phyloP scores from a whole-genome alignment of 2,329 filamentous ascomycete genomes.

The Pseudogymnoascus sp. region DNA sequence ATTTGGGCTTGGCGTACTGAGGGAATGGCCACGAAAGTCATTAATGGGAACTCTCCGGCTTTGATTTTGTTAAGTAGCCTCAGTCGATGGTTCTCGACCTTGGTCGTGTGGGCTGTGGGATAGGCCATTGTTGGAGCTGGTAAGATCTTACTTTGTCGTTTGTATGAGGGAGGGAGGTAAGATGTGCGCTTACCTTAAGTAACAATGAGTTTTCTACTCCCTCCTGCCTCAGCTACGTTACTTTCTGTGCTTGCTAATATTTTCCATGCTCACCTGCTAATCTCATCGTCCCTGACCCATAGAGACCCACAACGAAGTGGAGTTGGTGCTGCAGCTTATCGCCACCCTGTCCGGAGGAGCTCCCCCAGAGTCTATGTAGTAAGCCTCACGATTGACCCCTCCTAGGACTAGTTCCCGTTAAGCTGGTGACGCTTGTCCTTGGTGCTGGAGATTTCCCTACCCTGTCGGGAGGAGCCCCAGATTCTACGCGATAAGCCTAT shows the following conservation, averaged over 20 bases:
- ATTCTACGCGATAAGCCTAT: neutral
- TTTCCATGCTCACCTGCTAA: neutral
- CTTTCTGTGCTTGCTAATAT: neutral
- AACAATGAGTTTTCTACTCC: neutral
- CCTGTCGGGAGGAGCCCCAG: neutral
- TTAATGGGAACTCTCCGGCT: constrained; percentile 33
- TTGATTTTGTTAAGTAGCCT: constrained; percentile 37
- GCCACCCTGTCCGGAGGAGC: neutral
- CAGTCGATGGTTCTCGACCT: constrained; percentile 34
- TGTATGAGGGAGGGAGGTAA: neutral
- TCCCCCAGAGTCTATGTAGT: neutral
- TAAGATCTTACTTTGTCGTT: neutral
- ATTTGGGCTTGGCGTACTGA: constrained; percentile 42
- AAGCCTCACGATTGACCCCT: neutral
- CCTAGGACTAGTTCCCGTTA: neutral
- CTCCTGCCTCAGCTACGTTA: neutral
- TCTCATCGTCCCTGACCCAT: neutral
- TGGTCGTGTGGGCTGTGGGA: constrained; percentile 27
- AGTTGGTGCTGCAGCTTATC: neutral
- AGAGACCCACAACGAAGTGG: neutral
- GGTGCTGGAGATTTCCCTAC: neutral
- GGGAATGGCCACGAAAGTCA: constrained; percentile 43
- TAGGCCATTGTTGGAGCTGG: constrained; percentile 17
- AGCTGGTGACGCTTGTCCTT: neutral
- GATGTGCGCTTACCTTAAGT: neutral